Conservation (phyloP, 495 filamentous ascomycete genomes). For the Echria macrotheca region DNA sequence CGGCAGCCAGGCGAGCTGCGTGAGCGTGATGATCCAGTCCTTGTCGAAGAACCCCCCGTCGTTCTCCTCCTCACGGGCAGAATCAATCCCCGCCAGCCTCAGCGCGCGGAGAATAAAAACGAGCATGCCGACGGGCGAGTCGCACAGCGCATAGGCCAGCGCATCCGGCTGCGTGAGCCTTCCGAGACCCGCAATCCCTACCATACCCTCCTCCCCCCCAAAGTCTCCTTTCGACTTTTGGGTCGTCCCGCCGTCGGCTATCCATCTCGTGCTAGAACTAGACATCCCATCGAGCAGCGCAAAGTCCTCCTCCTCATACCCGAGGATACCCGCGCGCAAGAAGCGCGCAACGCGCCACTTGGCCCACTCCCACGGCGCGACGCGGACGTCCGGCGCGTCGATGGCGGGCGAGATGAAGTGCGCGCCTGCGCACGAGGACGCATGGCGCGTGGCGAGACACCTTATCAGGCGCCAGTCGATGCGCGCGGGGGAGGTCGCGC, state of each 20-base stretch:
- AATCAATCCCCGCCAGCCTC: conserved; percentile 21
- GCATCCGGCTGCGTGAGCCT: conserved; percentile 40
- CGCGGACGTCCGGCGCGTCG: conserved; percentile 25
- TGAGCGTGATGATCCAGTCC: conserved; percentile 40
- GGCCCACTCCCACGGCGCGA: conserved; percentile 34
- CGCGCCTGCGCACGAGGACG: conserved; percentile 51
- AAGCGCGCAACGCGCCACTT: conserved; percentile 40
- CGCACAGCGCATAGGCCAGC: conserved; percentile 47
- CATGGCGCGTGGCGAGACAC: conserved; percentile 47
- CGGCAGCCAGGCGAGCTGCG: conserved; percentile 44
- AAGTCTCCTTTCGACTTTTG: background rate
- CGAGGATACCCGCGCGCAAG: conserved; percentile 33
- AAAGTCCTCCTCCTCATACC: conserved; percentile 39
- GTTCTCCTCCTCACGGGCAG: conserved; percentile 2
- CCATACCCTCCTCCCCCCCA: background rate
- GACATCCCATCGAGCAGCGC: no score
- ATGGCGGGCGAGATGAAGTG: conserved; percentile 54
- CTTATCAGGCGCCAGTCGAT: conserved; percentile 55
- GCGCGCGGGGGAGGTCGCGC: conserved; percentile 29
- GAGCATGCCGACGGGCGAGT: conserved; percentile 48
- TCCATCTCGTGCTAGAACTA: background rate
- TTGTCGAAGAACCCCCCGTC: conserved; percentile 29
- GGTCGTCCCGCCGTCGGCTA: background rate
- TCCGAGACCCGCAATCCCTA: conserved; percentile 17
- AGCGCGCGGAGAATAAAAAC: conserved; percentile 39